phyloP scores from a whole-genome alignment of 2,329 filamentous ascomycete species.

The Apiospora saccharicola region DNA sequence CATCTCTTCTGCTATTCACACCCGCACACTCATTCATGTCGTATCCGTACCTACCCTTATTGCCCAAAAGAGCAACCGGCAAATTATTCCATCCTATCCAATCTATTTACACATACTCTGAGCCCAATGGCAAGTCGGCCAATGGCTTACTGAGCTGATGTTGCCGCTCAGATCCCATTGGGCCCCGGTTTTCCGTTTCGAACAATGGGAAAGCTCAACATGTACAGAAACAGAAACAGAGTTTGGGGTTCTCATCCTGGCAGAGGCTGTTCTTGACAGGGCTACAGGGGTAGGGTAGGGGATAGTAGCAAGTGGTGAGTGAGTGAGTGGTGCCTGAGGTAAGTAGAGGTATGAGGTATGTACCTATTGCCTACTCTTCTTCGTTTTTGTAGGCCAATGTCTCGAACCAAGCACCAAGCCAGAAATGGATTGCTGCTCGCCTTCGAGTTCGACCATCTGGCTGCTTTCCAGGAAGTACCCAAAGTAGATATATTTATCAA shows the following conservation, averaged over 20 bases:
- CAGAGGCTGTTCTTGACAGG: slow-evolving; percentile 19
- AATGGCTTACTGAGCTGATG: slow-evolving; percentile 13
- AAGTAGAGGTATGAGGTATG: neutral
- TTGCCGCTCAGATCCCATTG: slow-evolving; percentile 13
- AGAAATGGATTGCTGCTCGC: slow-evolving; percentile 7
- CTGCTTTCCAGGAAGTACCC: neutral
- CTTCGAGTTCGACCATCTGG: neutral
- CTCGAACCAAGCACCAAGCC: neutral
- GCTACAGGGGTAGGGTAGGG: neutral
- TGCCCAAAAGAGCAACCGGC: neutral
- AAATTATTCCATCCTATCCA: neutral
- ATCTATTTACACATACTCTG: neutral
- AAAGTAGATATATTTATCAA: too few relatives aligned
- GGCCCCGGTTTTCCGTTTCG: slow-evolving; percentile 18
- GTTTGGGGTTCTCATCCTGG: slow-evolving; percentile 18
- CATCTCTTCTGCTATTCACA: slow-evolving; percentile 7
- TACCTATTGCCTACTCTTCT: slow-evolving; percentile 4
- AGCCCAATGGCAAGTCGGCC: neutral
- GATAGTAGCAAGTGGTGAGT: too few relatives aligned
- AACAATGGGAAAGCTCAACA: slow-evolving; percentile 4
- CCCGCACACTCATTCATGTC: neutral
- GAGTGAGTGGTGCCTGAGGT: neutral
- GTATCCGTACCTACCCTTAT: slow-evolving; percentile 6
- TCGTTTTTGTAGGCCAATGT: slow-evolving; percentile 3
- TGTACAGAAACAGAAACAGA: slow-evolving; percentile 10